Evolutionary conservation across 2,329 filamentous ascomycete genomes (phyloP).

Genomic region (Emmonsiellopsis sp.): DNA sequence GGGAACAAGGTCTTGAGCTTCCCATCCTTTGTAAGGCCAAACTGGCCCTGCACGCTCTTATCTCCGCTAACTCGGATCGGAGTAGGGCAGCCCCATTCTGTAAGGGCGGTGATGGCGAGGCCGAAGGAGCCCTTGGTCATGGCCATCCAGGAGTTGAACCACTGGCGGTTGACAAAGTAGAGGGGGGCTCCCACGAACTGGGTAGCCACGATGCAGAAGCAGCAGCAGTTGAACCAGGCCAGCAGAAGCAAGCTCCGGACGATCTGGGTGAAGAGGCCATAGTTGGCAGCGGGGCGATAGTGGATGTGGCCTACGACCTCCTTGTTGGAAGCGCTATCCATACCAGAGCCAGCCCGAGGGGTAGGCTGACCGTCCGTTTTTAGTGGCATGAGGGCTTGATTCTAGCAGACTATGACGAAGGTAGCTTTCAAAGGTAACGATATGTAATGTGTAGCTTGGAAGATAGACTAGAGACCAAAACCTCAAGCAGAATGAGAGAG

Average conservation of each 20-base stretch:
- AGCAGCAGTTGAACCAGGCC: slow-evolving; percentile 37
- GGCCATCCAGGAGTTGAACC: slow-evolving; percentile 56
- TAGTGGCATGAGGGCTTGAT: neutral
- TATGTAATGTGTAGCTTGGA: neutral
- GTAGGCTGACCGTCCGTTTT: neutral
- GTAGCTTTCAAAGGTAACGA: neutral
- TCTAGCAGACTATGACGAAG: no score
- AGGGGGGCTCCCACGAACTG: slow-evolving; percentile 53
- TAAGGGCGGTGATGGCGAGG: slow-evolving; percentile 52
- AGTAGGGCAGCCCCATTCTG: slow-evolving; percentile 54
- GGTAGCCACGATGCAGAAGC: slow-evolving; percentile 39
- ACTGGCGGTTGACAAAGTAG: slow-evolving; percentile 51
- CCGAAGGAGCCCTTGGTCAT: slow-evolving; percentile 57
- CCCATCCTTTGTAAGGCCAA: slow-evolving; percentile 48
- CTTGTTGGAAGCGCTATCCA: slow-evolving; percentile 9
- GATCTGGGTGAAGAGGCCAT: slow-evolving; percentile 36
- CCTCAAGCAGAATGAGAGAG: no score
- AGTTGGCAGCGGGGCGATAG: slow-evolving; percentile 28
- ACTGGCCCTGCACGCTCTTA: slow-evolving; percentile 49
- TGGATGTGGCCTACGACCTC: slow-evolving; percentile 8
- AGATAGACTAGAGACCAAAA: neutral
- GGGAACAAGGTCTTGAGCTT: slow-evolving; percentile 50
- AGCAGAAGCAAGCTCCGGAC: slow-evolving; percentile 35
- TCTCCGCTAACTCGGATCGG: slow-evolving; percentile 55
- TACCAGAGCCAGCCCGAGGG: neutral